Conservation (phyloP, 2,329 filamentous ascomycete species). For the Ophiostoma quercus region DNA sequence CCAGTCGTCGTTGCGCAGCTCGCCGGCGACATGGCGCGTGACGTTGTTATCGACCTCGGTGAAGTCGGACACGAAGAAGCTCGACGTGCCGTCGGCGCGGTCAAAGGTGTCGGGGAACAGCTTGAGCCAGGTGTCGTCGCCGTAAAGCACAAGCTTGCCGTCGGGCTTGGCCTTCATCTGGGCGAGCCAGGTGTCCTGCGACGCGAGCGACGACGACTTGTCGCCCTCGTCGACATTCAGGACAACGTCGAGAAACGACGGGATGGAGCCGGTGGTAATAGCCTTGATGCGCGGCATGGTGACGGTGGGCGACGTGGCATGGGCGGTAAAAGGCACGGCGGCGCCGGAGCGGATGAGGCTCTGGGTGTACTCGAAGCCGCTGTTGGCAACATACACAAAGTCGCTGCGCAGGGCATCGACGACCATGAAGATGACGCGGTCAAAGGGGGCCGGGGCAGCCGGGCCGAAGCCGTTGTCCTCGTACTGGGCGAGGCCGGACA, state of each 20-base stretch:
- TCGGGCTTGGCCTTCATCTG: constrained; percentile 71
- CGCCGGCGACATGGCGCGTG: constrained; percentile 75
- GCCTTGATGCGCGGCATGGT: constrained; percentile 98
- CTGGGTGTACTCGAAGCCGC: constrained; percentile 84
- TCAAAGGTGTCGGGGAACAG: constrained; percentile 86
- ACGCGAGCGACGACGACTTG: constrained; percentile 77
- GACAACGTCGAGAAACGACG: constrained; percentile 94
- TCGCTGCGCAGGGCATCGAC: constrained; percentile 87
- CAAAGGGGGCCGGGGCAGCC: constrained; percentile 66
- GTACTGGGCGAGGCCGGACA: constrained; percentile 75
- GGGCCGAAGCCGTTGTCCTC: constrained; percentile 50
- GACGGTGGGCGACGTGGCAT: constrained; percentile 93
- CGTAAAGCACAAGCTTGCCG: constrained; percentile 86
- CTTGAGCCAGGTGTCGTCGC: constrained; percentile 97
- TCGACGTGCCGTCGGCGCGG: constrained; percentile 85
- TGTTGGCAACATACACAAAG: constrained; percentile 78
- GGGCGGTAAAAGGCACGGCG: constrained; percentile 88
- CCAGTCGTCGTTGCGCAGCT: constrained; percentile 78
- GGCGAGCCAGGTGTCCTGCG: constrained; percentile 92
- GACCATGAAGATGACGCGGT: constrained; percentile 94
- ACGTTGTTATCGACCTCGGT: constrained; percentile 98
- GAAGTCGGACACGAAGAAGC: constrained; percentile 98
- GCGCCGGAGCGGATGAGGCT: constrained; percentile 78
- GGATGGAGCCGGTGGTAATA: constrained; percentile 95
- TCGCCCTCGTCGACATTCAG: constrained; percentile 95